Evolutionary conservation across 1,284 basidiomycete genomes (phyloP).

Genomic region (Malassezia globosa): DNA sequence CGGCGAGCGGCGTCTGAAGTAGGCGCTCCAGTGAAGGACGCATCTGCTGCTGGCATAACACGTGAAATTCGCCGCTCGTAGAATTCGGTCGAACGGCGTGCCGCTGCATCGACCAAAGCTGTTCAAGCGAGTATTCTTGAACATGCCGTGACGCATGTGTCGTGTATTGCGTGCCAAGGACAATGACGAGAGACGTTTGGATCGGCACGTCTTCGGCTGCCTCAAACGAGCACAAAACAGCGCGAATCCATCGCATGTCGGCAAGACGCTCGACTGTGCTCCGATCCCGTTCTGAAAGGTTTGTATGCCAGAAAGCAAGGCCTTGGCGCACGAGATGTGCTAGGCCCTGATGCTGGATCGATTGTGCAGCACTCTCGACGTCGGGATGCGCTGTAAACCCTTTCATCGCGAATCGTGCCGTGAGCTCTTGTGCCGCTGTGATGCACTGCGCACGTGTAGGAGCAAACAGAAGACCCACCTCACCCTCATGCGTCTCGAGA

Average conservation of each 20-base stretch:
- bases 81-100: conserved; percentile 59
- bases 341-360: conserved; percentile 60
- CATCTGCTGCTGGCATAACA: conserved; percentile 79
- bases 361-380: conserved; percentile 56
- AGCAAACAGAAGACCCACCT: conserved; percentile 68
- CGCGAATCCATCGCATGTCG: conserved; percentile 66
- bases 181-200: conserved; percentile 66
- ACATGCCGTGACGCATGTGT: conserved; percentile 53
- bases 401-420: conserved; percentile 74
- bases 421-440: conserved; percentile 67
- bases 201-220: conserved; percentile 73
- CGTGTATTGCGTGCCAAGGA: conserved; percentile 84
- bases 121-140: conserved; percentile 65
- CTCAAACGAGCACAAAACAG: conserved; percentile 70
- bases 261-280: conserved; percentile 70
- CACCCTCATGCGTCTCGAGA: conserved; percentile 50
- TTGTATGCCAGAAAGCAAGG: conserved; percentile 74
- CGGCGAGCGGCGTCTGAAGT: conserved; percentile 70
- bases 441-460: conserved; percentile 72
- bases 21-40: conserved; percentile 66
- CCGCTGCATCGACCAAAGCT: conserved; percentile 83
- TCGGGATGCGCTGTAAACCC: conserved; percentile 56
- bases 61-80: conserved; percentile 51
- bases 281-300: conserved; percentile 62
- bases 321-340: conserved; percentile 73